phyloP scores from a whole-genome alignment of 768 basidiomycete species.

The Boletus tomentosulus region DNA sequence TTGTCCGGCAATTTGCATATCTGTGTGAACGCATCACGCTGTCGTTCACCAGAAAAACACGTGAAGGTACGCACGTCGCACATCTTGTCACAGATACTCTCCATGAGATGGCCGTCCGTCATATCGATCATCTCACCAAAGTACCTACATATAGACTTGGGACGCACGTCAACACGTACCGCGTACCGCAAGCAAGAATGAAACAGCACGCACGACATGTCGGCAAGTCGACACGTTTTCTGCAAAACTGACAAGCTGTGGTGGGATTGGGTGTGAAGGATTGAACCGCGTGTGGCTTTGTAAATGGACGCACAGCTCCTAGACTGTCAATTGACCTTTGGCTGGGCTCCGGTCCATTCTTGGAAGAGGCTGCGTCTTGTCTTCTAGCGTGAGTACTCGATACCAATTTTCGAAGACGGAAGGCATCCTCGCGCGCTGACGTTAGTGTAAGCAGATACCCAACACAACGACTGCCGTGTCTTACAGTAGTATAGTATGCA shows the following conservation, averaged over 20 bases:
- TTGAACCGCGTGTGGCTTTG: conserved; percentile 9
- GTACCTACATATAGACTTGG: conserved; percentile 70
- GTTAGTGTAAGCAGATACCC: background rate
- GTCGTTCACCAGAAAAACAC: background rate
- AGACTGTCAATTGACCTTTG: conserved; percentile 67
- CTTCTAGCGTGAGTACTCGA: conserved; percentile 44
- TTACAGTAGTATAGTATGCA: conserved; percentile 81
- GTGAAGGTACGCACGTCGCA: conserved; percentile 59
- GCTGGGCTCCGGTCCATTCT: conserved; percentile 57
- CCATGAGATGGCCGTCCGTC: conserved; percentile 38
- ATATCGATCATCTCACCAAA: conserved; percentile 69
- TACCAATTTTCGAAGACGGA: conserved; percentile 52
- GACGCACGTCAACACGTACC: background rate
- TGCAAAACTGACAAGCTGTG: conserved; percentile 48
- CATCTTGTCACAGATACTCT: conserved; percentile 65
- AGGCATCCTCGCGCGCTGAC: conserved; percentile 72
- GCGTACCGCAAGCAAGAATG: background rate
- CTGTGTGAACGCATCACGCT: conserved; percentile 32
- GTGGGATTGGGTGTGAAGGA: background rate
- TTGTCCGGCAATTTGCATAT: conserved; percentile 78
- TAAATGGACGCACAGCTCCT: conserved; percentile 42
- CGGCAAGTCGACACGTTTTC: conserved; percentile 60
- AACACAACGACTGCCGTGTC: conserved; percentile 9
- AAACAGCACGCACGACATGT: conserved; percentile 54
- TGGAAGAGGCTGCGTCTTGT: conserved; percentile 36